Base-by-base conservation (phyloP, 2,329 filamentous ascomycete genomes). In the Aspergillus sp. region DNA sequence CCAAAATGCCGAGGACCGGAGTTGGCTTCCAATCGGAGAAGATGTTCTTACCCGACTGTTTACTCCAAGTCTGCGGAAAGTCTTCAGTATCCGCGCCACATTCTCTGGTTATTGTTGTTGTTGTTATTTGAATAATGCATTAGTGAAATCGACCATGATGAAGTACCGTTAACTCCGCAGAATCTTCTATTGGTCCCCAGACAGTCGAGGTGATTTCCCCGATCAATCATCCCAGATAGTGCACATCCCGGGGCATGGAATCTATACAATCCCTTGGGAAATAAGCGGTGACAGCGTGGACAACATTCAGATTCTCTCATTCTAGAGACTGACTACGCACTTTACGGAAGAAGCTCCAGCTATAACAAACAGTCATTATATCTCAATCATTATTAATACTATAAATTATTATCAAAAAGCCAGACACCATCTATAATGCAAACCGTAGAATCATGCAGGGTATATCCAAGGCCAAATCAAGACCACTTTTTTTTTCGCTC, bases 391-490 rank as follows among this genome's bases (percentile, higher is more conserved):
- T 27, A 41, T 4, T 39, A 50, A 46, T 39, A 51, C 51, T 42
- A 51, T 55, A 6, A n/a, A 50, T 33, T 34, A 47, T 24, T 47
- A 49, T 51, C 8, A 30, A 44, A 58, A 34, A 20, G 20, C n/a
- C 34, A 30, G 42, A 58, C 57, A 30, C 41, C 39, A 27, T 60
- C 61, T 61, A 63, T 59, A 53, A n/a, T 59, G 55, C 56, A 57
- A 54, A 46, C 34, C 20, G 11, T 41, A 57, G 52, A 17, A 56
- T 51, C 46, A 62, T 54, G 44, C 56, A 47, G 62, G 62, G 62
- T 63, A 63, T 64, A 64, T 63, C 62, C 52, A 61, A 53, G 54
- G 46, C 41, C 51, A 60, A 51, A 33, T 46, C 55, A 51, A 52
- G 56, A 44, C 39, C 50, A 54, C 54, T 48, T 50, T 20, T 50